Evolutionary conservation across 2,329 filamentous ascomycete genomes (phyloP).

Genomic region (Aspergillus caelatus): DNA sequence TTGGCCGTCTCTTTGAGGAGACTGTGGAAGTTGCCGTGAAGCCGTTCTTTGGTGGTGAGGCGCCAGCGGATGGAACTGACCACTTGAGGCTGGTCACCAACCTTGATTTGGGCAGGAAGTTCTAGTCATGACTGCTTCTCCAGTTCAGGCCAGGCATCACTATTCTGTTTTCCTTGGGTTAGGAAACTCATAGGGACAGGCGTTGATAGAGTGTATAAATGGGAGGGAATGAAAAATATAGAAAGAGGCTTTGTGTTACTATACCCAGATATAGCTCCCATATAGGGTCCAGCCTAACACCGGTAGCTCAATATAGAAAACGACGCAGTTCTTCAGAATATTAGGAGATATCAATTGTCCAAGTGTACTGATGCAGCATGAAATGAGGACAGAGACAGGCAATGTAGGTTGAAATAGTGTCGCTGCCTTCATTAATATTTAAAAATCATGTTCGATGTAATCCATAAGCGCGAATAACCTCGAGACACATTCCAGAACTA

Average conservation of each 20-base stretch:
- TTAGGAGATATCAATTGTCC: neutral
- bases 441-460: too few species aligned
- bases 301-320: neutral
- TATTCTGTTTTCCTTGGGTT: neutral
- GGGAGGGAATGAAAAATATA: neutral
- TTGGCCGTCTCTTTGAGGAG: constrained; percentile 75
- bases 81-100: constrained; percentile 44
- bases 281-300: neutral
- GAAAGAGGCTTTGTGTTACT: neutral
- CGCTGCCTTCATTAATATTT: too few species aligned
- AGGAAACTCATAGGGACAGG: neutral
- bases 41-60: constrained; percentile 64
- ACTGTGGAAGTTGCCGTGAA: constrained; percentile 69
- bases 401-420: neutral
- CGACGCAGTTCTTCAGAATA: neutral
- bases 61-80: constrained; percentile 23
- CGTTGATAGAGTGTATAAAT: neutral
- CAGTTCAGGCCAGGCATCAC: neutral
- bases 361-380: neutral
- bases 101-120: constrained; percentile 44
- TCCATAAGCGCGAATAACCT: neutral
- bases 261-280: neutral
- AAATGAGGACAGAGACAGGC: neutral
- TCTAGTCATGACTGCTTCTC: constrained; percentile 10
- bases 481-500: neutral